A percentile compares a stretch with the other conserved stretches of the same genome.
phyloP scores from a whole-genome alignment of 169 alveolate species.

The Plasmodium sp. region DNA sequence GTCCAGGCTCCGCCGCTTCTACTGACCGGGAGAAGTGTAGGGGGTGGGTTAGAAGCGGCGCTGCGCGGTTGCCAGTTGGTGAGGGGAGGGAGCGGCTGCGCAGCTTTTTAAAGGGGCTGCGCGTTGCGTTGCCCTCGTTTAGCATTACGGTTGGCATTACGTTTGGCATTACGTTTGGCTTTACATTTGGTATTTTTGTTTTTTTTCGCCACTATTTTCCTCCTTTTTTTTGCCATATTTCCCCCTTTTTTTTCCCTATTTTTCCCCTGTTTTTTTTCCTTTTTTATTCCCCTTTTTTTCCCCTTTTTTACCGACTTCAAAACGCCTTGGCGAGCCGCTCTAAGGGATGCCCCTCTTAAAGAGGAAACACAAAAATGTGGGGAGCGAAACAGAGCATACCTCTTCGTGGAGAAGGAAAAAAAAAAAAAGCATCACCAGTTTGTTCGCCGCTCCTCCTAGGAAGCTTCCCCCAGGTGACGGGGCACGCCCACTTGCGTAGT shows the following conservation, averaged over 20 bases:
- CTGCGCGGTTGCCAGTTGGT: neutral
- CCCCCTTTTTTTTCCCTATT: too few species aligned
- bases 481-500: neutral
- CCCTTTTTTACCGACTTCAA: neutral
- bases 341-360: neutral
- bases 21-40: slow-evolving; percentile 12
- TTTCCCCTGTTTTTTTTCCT: too few species aligned
- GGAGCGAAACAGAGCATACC: neutral
- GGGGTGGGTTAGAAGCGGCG: neutral
- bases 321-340: neutral
- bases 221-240: too few species aligned
- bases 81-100: neutral
- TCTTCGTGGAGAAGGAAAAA: neutral
- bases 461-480: neutral
- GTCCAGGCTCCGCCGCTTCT: slow-evolving; percentile 76
- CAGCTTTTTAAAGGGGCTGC: neutral
- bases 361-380: neutral
- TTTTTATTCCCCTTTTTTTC: too few species aligned
- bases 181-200: too few species aligned
- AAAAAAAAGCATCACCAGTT: neutral
- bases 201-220: too few species aligned
- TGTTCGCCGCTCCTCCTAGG: neutral
- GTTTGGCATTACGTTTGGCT: too few species aligned
- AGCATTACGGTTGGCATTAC: too few species aligned
- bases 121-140: neutral